Percentiles rank a stretch among this genome's conserved stretches.
Conservation (phyloP, 495 filamentous ascomycete genomes). For the Recurvomyces mirabilis region DNA sequence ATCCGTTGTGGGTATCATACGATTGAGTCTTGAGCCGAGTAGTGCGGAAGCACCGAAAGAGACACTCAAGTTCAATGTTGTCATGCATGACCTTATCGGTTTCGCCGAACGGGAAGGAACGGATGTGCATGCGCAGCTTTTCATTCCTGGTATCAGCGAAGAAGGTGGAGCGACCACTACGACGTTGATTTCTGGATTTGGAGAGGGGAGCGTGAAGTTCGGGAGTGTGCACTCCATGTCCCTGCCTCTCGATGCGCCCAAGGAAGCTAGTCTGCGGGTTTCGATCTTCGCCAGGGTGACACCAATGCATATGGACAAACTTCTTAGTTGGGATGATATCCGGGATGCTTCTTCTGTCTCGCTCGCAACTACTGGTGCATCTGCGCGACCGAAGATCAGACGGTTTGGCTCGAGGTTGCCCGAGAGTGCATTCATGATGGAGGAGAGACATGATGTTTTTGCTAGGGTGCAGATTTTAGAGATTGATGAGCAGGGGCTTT, state of each 20-base stretch:
- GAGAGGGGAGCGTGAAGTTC: constrained; percentile 88
- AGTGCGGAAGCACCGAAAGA: constrained; percentile 84
- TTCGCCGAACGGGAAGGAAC: constrained; percentile 95
- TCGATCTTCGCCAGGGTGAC: constrained; percentile 88
- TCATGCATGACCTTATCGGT: constrained; percentile 93
- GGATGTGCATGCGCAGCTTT: constrained; percentile 90
- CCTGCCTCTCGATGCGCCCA: constrained; percentile 73
- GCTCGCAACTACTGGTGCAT: constrained; percentile 9
- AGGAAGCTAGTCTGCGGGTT: constrained; percentile 66
- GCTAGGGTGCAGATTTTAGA: constrained; percentile 78
- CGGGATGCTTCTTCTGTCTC: constrained; percentile 58
- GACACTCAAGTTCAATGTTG: constrained; percentile 95
- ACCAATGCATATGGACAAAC: constrained; percentile 88
- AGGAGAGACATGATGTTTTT: constrained; percentile 91
- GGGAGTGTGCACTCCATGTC: constrained; percentile 99
- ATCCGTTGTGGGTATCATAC: constrained; percentile 77
- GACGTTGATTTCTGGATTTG: constrained; percentile 86
- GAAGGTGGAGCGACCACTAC: constrained; percentile 88
- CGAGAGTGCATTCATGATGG: constrained; percentile 82
- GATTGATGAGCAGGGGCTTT: constrained; percentile 79
- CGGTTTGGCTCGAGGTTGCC: constrained; percentile 51
- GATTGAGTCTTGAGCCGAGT: constrained; percentile 84
- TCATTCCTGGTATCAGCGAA: constrained; percentile 83
- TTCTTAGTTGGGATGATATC: constrained; percentile 99
- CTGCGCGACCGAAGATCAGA: constrained; percentile 11